phyloP scores from a whole-genome alignment of 164 flowering plant genomes.

The Amborella trichopoda region DNA sequence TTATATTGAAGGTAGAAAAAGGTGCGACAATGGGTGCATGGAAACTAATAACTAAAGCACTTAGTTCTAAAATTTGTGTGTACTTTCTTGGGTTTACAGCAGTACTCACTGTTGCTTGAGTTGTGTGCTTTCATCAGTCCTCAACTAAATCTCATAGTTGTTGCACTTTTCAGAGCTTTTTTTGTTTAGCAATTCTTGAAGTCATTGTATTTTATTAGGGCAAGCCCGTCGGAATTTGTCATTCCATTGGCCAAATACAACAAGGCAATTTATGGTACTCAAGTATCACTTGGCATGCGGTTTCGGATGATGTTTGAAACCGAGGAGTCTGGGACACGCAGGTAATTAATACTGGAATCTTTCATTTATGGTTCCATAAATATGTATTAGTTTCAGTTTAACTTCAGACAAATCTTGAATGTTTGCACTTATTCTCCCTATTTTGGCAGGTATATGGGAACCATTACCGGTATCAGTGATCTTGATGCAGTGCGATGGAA shows the following conservation, averaged over 20 bases:
- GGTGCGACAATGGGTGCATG: too few relatives aligned
- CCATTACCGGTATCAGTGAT: slow-evolving; percentile 89
- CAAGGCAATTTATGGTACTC: slow-evolving; percentile 69
- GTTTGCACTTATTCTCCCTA: too few relatives aligned
- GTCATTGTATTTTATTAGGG: too few relatives aligned
- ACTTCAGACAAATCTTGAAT: too few relatives aligned
- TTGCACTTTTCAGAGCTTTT: too few relatives aligned
- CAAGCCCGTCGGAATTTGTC: slow-evolving; percentile 98
- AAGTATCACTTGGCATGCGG: slow-evolving; percentile 94
- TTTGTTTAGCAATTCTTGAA: too few relatives aligned
- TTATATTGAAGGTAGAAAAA: too few relatives aligned
- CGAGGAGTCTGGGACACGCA: slow-evolving; percentile 92
- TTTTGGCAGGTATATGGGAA: slow-evolving; percentile 85
- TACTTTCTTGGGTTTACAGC: neutral
- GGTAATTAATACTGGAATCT: slow-evolving; percentile 24
- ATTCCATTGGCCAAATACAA: slow-evolving; percentile 92
- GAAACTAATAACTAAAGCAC: too few relatives aligned
- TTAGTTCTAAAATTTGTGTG: too few relatives aligned
- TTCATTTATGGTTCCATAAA: neutral
- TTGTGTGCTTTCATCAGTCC: neutral
- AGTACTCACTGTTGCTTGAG: too few relatives aligned
- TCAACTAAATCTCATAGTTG: too few relatives aligned
- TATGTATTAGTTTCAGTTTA: too few relatives aligned
- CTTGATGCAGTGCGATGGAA: slow-evolving; percentile 91
- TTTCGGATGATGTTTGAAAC: slow-evolving; percentile 99